phyloP scores from a whole-genome alignment of 2,329 filamentous ascomycete species.

The Diaporthe humulicola region DNA sequence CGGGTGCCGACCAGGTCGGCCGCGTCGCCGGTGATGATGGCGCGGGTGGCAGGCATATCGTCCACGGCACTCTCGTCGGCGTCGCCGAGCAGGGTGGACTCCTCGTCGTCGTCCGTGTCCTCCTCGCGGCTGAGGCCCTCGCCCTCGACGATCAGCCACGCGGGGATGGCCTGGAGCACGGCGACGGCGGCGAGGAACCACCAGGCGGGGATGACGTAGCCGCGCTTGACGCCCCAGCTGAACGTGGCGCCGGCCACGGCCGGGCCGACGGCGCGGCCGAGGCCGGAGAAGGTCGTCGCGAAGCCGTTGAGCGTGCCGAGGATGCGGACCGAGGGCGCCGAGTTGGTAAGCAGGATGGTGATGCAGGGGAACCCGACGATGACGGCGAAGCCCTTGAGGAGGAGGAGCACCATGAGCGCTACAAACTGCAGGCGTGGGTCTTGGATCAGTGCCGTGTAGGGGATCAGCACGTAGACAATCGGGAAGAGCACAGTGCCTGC shows the following conservation, averaged over 20 bases:
- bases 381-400: conserved; percentile 79
- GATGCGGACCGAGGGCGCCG: conserved; percentile 78
- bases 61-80: conserved; percentile 46
- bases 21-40: conserved; percentile 33
- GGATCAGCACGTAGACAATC: conserved; percentile 82
- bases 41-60: conserved; percentile 35
- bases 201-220: conserved; percentile 85
- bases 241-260: conserved; percentile 80
- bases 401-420: conserved; percentile 76
- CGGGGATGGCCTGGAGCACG: conserved; percentile 76
- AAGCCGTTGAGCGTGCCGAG: conserved; percentile 93
- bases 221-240: conserved; percentile 79
- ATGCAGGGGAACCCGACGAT: conserved; percentile 92
- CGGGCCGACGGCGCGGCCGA: conserved; percentile 85
- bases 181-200: conserved; percentile 80
- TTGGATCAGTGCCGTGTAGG: conserved; percentile 79
- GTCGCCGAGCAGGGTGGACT: conserved; percentile 49
- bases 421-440: conserved; percentile 63
- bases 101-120: conserved; percentile 48
- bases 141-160: conserved; percentile 81
- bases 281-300: conserved; percentile 83
- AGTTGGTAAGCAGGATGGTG: conserved; percentile 93
- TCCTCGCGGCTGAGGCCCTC: conserved; percentile 69
- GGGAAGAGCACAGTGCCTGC: conserved; percentile 78
- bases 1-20: conserved; percentile 19